These are phyloP conservation scores for Fusarium veterinarium DNA, from an alignment of 2,329 filamentous ascomycete species.

Conservation along the genomic window DNA sequence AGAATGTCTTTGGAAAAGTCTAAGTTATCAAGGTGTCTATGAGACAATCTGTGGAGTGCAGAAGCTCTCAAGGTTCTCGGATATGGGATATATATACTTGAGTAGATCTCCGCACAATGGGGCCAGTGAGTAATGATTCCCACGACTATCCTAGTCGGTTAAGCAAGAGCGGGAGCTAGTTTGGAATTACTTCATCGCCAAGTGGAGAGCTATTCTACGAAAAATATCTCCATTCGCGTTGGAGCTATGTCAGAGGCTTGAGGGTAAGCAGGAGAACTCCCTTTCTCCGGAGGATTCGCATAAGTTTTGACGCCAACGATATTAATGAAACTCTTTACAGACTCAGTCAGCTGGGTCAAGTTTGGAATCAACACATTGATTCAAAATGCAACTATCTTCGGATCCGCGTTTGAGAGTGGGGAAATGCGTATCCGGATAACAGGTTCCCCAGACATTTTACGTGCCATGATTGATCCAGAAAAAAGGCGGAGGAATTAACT, in stretches of 20 bases:
- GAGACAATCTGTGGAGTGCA: conserved; percentile 23
- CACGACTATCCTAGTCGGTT: not conserved
- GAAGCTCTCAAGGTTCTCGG: conserved; percentile 40
- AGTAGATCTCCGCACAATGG: not conserved
- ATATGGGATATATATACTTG: conserved; percentile 34
- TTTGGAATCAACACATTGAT: conserved; percentile 1
- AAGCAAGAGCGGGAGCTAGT: conserved; percentile 15
- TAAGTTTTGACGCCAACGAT: too few species aligned
- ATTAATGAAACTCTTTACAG: not conserved
- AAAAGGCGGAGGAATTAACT: conserved; percentile 25
- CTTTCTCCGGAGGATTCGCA: not conserved
- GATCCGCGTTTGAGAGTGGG: conserved; percentile 10
- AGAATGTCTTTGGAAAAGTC: conserved; percentile 20
- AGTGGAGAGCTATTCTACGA: conserved; percentile 3
- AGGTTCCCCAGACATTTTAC: conserved; percentile 1
- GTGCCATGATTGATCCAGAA: not conserved
- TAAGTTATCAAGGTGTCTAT: conserved; percentile 29
- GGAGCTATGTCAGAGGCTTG: not conserved
- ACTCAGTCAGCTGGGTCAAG: not conserved
- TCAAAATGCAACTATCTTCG: conserved; percentile 1
- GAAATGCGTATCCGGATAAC: conserved; percentile 1
- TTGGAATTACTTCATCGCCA: conserved; percentile 12
- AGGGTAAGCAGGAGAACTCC: not conserved
- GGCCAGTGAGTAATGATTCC: not conserved
- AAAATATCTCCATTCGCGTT: not conserved